phyloP scores from a whole-genome alignment of 139 green algal genomes.

The Coelastrella sp. region DNA sequence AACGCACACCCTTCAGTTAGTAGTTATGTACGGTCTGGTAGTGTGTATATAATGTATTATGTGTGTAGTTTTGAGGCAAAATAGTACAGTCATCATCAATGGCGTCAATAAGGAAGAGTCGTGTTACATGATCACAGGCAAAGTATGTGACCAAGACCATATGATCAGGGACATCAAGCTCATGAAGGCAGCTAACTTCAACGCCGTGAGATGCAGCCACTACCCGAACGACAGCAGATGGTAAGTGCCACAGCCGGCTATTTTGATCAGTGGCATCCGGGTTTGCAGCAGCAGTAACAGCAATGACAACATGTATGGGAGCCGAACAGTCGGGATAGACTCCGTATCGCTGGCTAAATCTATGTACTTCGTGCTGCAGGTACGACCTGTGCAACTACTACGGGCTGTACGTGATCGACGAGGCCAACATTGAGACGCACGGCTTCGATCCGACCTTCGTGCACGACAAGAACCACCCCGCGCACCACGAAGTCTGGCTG shows the following conservation, averaged over 20 bases:
- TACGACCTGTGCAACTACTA: slow-evolving; percentile 90
- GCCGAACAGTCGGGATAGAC: no score
- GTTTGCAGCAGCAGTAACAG: no score
- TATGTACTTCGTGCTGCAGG: slow-evolving; percentile 47
- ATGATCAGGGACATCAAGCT: slow-evolving; percentile 87
- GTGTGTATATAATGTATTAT: neutral
- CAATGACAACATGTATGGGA: no score
- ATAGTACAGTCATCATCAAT: neutral
- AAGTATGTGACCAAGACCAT: slow-evolving; percentile 59
- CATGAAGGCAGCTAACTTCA: slow-evolving; percentile 97
- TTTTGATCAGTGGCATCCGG: no score
- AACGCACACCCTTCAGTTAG: no score
- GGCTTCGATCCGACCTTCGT: slow-evolving; percentile 90
- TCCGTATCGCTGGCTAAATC: no score
- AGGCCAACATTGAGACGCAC: slow-evolving; percentile 98
- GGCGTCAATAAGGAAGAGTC: no score
- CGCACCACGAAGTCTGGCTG: slow-evolving; percentile 75
- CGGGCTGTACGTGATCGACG: slow-evolving; percentile 96
- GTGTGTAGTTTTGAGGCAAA: neutral
- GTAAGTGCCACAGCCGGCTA: slow-evolving; percentile 44
- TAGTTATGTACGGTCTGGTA: no score
- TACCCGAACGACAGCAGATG: slow-evolving; percentile 95
- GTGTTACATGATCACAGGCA: no score
- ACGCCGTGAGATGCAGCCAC: slow-evolving; percentile 94
- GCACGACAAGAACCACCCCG: slow-evolving; percentile 77